Evolutionary conservation across 441 rosid genomes (phyloP).

Genomic region (Arabidopsis lyrata): DNA sequence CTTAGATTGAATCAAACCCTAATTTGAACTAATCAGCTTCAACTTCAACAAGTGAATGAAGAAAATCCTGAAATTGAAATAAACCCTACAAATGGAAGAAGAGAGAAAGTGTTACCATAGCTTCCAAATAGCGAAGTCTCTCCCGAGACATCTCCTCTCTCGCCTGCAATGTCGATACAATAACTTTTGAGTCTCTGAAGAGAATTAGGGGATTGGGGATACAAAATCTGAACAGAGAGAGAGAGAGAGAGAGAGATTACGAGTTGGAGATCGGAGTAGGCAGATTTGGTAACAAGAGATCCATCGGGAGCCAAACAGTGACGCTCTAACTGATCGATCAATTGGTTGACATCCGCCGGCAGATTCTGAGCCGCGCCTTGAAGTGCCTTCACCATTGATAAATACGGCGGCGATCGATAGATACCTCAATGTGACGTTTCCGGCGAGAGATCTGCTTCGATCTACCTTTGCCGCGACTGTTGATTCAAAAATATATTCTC

Average conservation of each 20-base stretch:
- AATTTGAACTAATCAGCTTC: conserved; percentile 17
- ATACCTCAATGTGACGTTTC: conserved; percentile 3
- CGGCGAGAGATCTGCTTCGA: conserved; percentile 40
- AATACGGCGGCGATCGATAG: conserved; percentile 3
- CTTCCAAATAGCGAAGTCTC: conserved; percentile 90
- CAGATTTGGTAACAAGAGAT: conserved; percentile 90
- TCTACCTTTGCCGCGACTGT: conserved; percentile 33
- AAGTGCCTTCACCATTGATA: conserved; percentile 68
- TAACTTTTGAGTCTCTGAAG: background rate
- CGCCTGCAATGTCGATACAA: conserved; percentile 58
- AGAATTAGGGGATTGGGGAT: conserved; percentile 9
- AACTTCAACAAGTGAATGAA: background rate
- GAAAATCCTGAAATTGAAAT: background rate
- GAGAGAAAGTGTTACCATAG: conserved; percentile 62
- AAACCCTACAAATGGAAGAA: background rate
- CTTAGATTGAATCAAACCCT: conserved; percentile 14
- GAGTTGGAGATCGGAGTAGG: conserved; percentile 81
- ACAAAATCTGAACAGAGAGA: conserved; percentile 25
- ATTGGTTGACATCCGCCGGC: conserved; percentile 80
- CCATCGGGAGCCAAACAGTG: conserved; percentile 96
- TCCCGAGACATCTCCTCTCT: conserved; percentile 95
- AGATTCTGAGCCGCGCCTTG: conserved; percentile 72
- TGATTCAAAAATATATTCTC: background rate
- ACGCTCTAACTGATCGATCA: conserved; percentile 96
- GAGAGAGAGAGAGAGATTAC: conserved; percentile 53